phyloP scores from a whole-genome alignment of 371 early-diverging fungal species.

The Mortierella sp. region DNA sequence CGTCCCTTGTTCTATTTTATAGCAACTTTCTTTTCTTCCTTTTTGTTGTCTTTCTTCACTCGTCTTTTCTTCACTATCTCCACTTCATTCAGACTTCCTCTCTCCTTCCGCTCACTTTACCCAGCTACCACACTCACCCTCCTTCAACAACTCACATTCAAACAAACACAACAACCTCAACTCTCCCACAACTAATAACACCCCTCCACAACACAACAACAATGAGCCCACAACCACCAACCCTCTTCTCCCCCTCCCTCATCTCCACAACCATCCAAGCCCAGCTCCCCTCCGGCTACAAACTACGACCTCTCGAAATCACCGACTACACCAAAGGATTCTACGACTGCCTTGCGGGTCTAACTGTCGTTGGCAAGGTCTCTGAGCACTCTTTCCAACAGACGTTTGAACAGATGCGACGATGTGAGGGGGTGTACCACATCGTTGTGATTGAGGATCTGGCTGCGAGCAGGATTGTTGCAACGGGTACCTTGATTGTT shows the following conservation, averaged over 20 bases:
- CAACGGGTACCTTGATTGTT: slow-evolving; percentile 95
- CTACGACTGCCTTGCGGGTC: slow-evolving; percentile 62
- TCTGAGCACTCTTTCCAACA: slow-evolving; percentile 51
- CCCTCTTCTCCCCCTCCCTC: slow-evolving; percentile 80
- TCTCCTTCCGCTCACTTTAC: background rate
- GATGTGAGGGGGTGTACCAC: slow-evolving; percentile 74
- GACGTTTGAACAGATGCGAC: slow-evolving; percentile 42
- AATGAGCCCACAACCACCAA: slow-evolving; percentile 46
- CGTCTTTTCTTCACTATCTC: background rate
- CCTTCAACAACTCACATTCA: background rate
- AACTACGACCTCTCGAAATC: slow-evolving; percentile 85
- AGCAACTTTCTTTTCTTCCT: slow-evolving; percentile 20
- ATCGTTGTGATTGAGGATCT: slow-evolving; percentile 88
- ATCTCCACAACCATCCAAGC: slow-evolving; percentile 84
- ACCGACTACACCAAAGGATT: slow-evolving; percentile 86
- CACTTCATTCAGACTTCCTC: background rate
- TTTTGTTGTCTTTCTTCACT: slow-evolving; percentile 15
- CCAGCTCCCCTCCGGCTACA: slow-evolving; percentile 84
- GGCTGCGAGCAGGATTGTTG: slow-evolving; percentile 77
- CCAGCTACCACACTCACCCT: background rate
- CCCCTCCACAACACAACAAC: background rate
- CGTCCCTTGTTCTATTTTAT: slow-evolving; percentile 6
- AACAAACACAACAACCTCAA: background rate
- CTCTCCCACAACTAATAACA: background rate
- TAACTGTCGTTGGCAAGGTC: slow-evolving; percentile 63